These are phyloP conservation scores for Excoecaria agallocha DNA, from an alignment of 345 rosid genomes.

Conservation along the genomic window DNA sequence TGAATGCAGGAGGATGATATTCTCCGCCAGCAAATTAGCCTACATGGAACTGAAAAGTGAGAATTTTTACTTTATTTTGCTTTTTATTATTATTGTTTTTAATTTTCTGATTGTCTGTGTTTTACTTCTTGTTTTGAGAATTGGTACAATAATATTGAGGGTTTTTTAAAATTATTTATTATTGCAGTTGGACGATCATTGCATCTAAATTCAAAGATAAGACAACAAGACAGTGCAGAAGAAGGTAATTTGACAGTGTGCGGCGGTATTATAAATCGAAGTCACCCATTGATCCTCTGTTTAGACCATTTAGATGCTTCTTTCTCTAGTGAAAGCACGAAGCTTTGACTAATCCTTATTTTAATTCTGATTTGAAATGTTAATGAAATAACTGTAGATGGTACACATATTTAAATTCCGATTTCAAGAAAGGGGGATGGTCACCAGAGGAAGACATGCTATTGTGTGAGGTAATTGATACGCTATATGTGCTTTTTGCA, in stretches of 20 bases:
- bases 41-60: conserved; percentile 88
- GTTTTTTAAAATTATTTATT: conserved; percentile 19
- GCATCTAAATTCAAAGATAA: conserved; percentile 91
- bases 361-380: conserved; percentile 17
- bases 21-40: conserved; percentile 70
- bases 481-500: conserved; percentile 2
- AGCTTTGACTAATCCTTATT: neutral
- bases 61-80: conserved; percentile 16
- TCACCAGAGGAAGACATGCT: conserved; percentile 95
- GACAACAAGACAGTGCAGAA: conserved; percentile 93
- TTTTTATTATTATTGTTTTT: neutral
- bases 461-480: conserved; percentile 71
- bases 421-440: conserved; percentile 99
- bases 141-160: conserved; percentile 8
- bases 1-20: conserved; percentile 83
- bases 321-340: neutral
- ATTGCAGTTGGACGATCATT: conserved; percentile 83
- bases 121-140: neutral
- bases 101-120: conserved; percentile 2
- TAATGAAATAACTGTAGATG: conserved; percentile 50
- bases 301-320: conserved; percentile 5
- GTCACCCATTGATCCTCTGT: conserved; percentile 11
- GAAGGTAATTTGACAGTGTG: conserved; percentile 54
- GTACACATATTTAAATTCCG: conserved; percentile 93
- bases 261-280: neutral